Evolutionary conservation across 768 basidiomycete genomes (phyloP).

Genomic region (Pisolithus orientalis): DNA sequence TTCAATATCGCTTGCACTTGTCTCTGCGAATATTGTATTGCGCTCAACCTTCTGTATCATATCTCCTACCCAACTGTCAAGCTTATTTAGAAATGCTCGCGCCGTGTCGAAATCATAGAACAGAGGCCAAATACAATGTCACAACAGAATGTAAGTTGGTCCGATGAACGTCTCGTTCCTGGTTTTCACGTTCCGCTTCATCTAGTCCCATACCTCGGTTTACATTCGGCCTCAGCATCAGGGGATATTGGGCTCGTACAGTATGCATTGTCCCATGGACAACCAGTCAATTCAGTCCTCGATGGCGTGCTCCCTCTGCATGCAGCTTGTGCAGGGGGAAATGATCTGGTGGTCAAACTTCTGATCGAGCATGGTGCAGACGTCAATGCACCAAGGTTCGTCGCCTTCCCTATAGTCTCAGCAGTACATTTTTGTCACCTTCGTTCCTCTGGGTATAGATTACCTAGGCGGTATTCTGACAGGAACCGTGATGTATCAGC

Average conservation of each 20-base stretch:
- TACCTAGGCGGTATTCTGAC: slow-evolving; percentile 72
- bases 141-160: slow-evolving; percentile 41
- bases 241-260: slow-evolving; percentile 91
- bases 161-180: background rate
- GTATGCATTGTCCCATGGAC: slow-evolving; percentile 89
- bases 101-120: slow-evolving; percentile 31
- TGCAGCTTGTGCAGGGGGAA: slow-evolving; percentile 89
- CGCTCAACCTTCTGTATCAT: background rate
- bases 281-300: slow-evolving; percentile 93
- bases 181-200: background rate
- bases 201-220: slow-evolving; percentile 69
- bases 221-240: slow-evolving; percentile 71
- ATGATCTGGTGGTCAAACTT: slow-evolving; percentile 78
- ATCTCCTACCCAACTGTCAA: background rate
- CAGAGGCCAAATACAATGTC: slow-evolving; percentile 48
- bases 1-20: background rate
- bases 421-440: slow-evolving; percentile 3
- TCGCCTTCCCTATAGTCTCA: slow-evolving; percentile 7
- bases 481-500: slow-evolving; percentile 57
- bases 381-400: slow-evolving; percentile 89
- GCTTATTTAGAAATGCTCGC: slow-evolving; percentile 25
- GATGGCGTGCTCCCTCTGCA: slow-evolving; percentile 97
- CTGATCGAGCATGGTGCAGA: slow-evolving; percentile 95
- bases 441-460: slow-evolving; percentile 31
- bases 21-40: background rate